These are phyloP conservation scores for Yamadazyma diddensiae DNA, from an alignment of 1,139 yeast genomes.

Conservation along the genomic window DNA sequence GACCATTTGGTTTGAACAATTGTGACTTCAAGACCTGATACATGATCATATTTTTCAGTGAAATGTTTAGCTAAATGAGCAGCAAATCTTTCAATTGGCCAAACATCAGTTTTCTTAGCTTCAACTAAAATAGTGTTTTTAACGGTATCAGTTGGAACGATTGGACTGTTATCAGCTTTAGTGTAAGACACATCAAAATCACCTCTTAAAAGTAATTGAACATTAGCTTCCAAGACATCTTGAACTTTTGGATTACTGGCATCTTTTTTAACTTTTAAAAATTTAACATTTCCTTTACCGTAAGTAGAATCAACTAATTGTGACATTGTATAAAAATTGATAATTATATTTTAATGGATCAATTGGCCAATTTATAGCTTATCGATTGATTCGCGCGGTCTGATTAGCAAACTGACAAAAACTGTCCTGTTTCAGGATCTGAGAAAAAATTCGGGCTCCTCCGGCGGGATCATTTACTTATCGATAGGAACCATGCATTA, in stretches of 20 bases:
- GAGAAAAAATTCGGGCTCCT: too few species aligned
- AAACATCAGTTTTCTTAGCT: conserved; percentile 76
- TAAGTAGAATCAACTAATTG: conserved; percentile 54
- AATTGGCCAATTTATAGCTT: background rate
- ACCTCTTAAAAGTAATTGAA: conserved; percentile 71
- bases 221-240: conserved; percentile 82
- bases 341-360: too few species aligned
- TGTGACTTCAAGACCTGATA: conserved; percentile 63
- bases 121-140: conserved; percentile 82
- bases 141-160: conserved; percentile 92
- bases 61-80: conserved; percentile 82
- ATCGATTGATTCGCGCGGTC: background rate
- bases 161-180: conserved; percentile 79
- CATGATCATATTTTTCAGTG: conserved; percentile 69
- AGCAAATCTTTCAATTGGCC: conserved; percentile 91
- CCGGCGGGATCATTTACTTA: background rate
- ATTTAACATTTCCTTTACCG: conserved; percentile 91
- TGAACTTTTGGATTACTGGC: conserved; percentile 67
- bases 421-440: too few species aligned
- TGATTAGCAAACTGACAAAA: too few species aligned
- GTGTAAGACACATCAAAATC: conserved; percentile 78
- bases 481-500: conserved; percentile 1
- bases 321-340: conserved; percentile 10
- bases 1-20: conserved; percentile 78
- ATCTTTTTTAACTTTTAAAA: conserved; percentile 81